These are phyloP conservation scores for Arxiozyma bovina DNA, from an alignment of 1,139 yeast species.

Conservation along the genomic window DNA sequence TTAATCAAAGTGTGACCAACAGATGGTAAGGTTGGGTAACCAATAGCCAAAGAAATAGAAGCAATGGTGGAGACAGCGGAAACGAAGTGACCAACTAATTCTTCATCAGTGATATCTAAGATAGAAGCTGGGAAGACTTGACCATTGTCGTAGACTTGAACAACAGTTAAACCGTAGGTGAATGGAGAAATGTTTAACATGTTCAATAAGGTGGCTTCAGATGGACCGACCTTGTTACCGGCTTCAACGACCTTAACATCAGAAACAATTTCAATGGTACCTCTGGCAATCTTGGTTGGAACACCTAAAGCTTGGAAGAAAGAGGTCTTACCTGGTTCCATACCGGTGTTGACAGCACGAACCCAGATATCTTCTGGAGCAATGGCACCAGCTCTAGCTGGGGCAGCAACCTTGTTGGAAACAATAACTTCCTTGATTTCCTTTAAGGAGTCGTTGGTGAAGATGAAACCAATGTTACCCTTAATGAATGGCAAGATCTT, in stretches of 20 bases:
- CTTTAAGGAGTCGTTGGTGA: conserved; percentile 95
- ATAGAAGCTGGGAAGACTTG: conserved; percentile 94
- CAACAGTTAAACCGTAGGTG: conserved; percentile 96
- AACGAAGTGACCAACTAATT: conserved; percentile 85
- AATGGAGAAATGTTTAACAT: conserved; percentile 99
- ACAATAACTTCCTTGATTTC: conserved; percentile 78
- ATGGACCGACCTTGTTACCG: conserved; percentile 90
- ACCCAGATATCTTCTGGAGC: conserved; percentile 97
- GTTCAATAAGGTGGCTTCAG: conserved; percentile 98
- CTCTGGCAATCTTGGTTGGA: conserved; percentile 99
- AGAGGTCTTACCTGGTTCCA: conserved; percentile 99
- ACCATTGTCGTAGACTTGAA: conserved; percentile 97
- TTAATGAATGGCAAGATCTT: conserved; percentile 86
- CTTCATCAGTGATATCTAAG: conserved; percentile 98
- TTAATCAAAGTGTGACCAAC: conserved; percentile 98
- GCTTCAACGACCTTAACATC: conserved; percentile 93
- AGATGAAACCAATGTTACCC: conserved; percentile 99
- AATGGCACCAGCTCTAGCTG: conserved; percentile 99
- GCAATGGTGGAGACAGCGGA: conserved; percentile 91
- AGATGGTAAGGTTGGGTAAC: conserved; percentile 99
- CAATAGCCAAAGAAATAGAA: conserved; percentile 91
- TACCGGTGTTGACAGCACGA: conserved; percentile 99
- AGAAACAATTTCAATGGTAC: conserved; percentile 98
- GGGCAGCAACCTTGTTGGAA: conserved; percentile 97
- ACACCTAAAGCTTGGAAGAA: conserved; percentile 99